Conservation (phyloP, 371 early-diverging fungal species). For the Mortierella sp. region DNA sequence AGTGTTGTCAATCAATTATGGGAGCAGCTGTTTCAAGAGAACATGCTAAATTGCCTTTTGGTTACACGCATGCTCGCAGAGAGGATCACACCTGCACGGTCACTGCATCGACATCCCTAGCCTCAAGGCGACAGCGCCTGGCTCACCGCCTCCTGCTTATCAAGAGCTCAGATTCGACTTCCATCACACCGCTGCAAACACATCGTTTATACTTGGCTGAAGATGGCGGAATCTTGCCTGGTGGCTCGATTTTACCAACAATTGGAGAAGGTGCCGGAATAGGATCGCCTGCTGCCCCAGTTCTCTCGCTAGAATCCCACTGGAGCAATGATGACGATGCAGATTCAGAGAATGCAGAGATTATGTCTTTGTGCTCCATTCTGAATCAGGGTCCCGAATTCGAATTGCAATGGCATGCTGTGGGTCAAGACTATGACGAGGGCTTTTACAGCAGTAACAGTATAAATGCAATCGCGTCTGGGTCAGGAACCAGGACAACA, state of each 20-base stretch:
- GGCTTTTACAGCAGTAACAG: neutral
- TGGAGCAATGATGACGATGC: conserved; percentile 22
- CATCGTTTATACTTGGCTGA: conserved; percentile 13
- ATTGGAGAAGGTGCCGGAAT: neutral
- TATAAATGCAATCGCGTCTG: conserved; percentile 1
- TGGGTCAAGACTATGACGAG: conserved; percentile 29
- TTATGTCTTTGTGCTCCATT: conserved; percentile 41
- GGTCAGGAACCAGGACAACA: neutral
- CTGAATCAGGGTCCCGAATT: conserved; percentile 46
- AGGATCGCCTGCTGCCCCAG: neutral
- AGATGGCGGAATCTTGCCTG: conserved; percentile 6
- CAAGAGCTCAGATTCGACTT: conserved; percentile 33
- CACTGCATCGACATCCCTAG: conserved; percentile 7
- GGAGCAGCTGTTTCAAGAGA: conserved; percentile 44
- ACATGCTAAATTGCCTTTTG: conserved; percentile 47
- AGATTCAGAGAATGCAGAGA: conserved; percentile 29
- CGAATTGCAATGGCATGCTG: conserved; percentile 35
- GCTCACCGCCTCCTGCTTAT: conserved; percentile 33
- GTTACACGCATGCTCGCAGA: conserved; percentile 43
- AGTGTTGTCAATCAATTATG: conserved; percentile 13
- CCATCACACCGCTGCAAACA: conserved; percentile 26
- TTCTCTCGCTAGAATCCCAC: conserved; percentile 8
- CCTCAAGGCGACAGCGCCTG: conserved; percentile 28
- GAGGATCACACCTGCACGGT: conserved; percentile 27
- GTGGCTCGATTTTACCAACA: neutral